A percentile compares a stretch with the other conserved stretches of the same genome.
Conservation (phyloP, 2,329 filamentous ascomycete species). For the Xylaria sp. region DNA sequence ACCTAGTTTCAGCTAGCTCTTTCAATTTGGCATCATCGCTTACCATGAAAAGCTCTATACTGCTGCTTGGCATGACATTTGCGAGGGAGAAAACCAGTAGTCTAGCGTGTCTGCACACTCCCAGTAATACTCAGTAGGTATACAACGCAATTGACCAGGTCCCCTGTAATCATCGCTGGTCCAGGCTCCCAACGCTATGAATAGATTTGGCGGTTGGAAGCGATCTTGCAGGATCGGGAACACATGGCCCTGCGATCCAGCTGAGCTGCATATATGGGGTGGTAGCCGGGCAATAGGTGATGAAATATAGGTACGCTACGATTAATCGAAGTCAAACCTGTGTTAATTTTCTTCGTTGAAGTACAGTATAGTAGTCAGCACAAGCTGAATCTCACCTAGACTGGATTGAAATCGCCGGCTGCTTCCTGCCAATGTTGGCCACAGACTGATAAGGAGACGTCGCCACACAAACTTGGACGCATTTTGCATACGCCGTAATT, state of each 20-base stretch:
- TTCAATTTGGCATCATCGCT: not conserved
- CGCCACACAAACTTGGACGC: constrained; percentile 2
- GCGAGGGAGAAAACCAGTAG: not conserved
- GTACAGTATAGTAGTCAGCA: not conserved
- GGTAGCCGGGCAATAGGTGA: not conserved
- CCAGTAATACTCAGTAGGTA: not conserved
- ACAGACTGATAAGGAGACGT: not conserved
- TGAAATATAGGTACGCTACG: not conserved
- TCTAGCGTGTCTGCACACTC: not conserved
- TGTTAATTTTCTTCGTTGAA: not conserved
- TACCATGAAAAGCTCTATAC: not conserved
- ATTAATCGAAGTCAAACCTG: not conserved
- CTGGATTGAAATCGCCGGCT: not conserved
- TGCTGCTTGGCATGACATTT: not conserved
- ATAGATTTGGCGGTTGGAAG: constrained; percentile 4
- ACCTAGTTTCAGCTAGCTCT: not conserved
- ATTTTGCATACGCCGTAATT: constrained; percentile 11
- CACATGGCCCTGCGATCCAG: constrained; percentile 3
- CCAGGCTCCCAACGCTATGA: not conserved
- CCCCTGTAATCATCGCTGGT: not conserved
- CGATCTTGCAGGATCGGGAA: constrained; percentile 9
- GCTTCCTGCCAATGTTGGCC: too few relatives aligned
- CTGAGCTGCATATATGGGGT: constrained; percentile 4
- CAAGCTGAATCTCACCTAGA: not conserved
- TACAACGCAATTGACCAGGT: not conserved